phyloP scores from a whole-genome alignment of 768 basidiomycete species.

The Cystoderma amianthinum region DNA sequence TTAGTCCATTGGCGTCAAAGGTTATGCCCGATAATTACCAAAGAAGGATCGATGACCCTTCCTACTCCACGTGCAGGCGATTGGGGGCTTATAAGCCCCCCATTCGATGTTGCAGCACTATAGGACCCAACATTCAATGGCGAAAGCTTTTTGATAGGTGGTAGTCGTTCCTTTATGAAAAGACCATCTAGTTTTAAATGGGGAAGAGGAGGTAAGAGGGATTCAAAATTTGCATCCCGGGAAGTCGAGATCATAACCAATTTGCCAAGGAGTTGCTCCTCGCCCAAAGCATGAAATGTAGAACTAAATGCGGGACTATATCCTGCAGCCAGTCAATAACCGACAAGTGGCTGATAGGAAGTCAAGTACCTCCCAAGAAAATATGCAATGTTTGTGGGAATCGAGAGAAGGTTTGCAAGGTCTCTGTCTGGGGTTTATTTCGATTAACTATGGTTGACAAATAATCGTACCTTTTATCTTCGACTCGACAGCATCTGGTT shows the following conservation, averaged over 20 bases:
- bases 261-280: slow-evolving; percentile 59
- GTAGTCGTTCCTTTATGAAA: slow-evolving; percentile 34
- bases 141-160: slow-evolving; percentile 30
- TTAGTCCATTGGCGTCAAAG: background rate
- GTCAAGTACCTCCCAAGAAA: slow-evolving; percentile 55
- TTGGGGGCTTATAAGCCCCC: slow-evolving; percentile 62
- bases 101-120: slow-evolving; percentile 39
- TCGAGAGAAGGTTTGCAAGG: slow-evolving; percentile 60
- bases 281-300: slow-evolving; percentile 50
- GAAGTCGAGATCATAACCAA: slow-evolving; percentile 54
- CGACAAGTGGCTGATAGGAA: slow-evolving; percentile 3
- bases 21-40: slow-evolving; percentile 37
- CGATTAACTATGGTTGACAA: background rate
- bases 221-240: slow-evolving; percentile 24
- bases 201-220: slow-evolving; percentile 43
- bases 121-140: slow-evolving; percentile 39
- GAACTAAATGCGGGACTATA: slow-evolving; percentile 50
- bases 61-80: slow-evolving; percentile 44
- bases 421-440: slow-evolving; percentile 28
- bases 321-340: slow-evolving; percentile 37
- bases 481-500: slow-evolving; percentile 51
- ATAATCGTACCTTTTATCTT: slow-evolving; percentile 60
- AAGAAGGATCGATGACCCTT: slow-evolving; percentile 51
- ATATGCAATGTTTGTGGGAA: slow-evolving; percentile 71
- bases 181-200: slow-evolving; percentile 45